phyloP scores from a whole-genome alignment of 192 early-diverging fungal species.

The Geranomyces variabilis region DNA sequence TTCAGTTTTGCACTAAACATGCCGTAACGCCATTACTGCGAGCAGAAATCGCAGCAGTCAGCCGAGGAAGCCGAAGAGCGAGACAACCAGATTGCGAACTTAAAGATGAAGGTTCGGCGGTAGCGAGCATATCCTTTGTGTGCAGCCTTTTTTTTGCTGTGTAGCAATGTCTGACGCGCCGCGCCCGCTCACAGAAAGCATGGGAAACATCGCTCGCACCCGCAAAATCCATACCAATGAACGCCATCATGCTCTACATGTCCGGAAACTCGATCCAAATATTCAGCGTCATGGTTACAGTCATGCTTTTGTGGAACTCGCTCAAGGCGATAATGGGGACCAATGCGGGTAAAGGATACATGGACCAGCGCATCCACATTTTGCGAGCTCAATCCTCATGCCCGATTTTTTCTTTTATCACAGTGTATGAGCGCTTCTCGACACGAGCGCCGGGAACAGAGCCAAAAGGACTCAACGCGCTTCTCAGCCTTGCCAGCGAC shows the following conservation, averaged over 20 bases:
- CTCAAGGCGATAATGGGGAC: constrained; percentile 74
- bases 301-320: constrained; percentile 92
- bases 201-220: constrained; percentile 93
- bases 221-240: constrained; percentile 94
- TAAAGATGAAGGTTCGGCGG: constrained; percentile 51
- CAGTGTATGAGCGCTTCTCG: constrained; percentile 62
- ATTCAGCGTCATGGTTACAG: constrained; percentile 92
- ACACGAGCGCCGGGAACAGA: constrained; percentile 50
- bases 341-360: constrained; percentile 27
- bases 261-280: constrained; percentile 95
- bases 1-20: not conserved
- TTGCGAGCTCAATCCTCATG: too few relatives aligned
- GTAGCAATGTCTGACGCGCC: not conserved
- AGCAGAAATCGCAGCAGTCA: constrained; percentile 21
- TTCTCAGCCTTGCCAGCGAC: constrained; percentile 38
- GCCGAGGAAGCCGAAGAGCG: constrained; percentile 25
- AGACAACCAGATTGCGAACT: constrained; percentile 41
- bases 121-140: too few relatives aligned
- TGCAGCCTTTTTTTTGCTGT: too few relatives aligned
- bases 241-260: constrained; percentile 99
- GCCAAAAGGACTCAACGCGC: constrained; percentile 37
- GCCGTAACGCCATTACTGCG: not conserved
- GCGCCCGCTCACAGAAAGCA: constrained; percentile 73
- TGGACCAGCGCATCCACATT: not conserved
- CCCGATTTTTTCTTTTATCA: not conserved